Conservation (phyloP, 228 moss, liverwort and hornwort species). For the Sphagnum magellanicum region DNA sequence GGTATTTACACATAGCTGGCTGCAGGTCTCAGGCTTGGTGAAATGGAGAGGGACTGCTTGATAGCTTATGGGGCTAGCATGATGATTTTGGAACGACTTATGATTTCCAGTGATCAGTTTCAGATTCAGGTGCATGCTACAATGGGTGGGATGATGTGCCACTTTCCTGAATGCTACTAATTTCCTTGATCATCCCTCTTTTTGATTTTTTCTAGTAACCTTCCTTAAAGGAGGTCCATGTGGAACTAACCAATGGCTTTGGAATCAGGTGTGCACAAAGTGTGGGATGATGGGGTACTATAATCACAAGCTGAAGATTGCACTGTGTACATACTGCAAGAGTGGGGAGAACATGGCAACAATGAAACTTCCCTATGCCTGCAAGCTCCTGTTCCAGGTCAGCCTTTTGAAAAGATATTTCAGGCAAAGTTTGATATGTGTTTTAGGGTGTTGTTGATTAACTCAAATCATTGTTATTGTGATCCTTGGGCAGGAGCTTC, state of each 20-base stretch:
- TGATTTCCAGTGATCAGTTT: slow-evolving; percentile 99
- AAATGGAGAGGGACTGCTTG: slow-evolving; percentile 99
- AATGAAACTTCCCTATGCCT: slow-evolving; percentile 99
- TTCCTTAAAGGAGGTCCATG: too few species aligned
- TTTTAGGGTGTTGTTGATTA: not conserved
- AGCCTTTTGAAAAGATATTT: not conserved
- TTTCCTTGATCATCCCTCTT: too few species aligned
- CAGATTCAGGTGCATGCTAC: slow-evolving; percentile 69
- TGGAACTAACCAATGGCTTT: too few species aligned
- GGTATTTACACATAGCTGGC: not conserved
- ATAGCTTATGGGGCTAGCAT: slow-evolving; percentile 99
- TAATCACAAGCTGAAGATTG: slow-evolving; percentile 75
- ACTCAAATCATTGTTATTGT: not conserved
- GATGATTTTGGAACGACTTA: slow-evolving; percentile 98
- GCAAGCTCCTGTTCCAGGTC: slow-evolving; percentile 99
- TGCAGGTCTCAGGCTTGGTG: slow-evolving; percentile 89
- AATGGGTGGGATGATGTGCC: not conserved
- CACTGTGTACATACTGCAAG: slow-evolving; percentile 80
- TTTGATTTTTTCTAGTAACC: too few species aligned
- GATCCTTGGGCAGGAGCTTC: slow-evolving; percentile 61
- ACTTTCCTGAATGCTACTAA: too few species aligned
- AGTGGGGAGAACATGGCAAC: slow-evolving; percentile 85
- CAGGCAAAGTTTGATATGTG: not conserved
- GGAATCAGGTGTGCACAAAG: slow-evolving; percentile 77
- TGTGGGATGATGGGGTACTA: slow-evolving; percentile 95